These are phyloP conservation scores for Trichoderma erinaceum DNA, from an alignment of 495 filamentous ascomycete species.

Conservation along the genomic window DNA sequence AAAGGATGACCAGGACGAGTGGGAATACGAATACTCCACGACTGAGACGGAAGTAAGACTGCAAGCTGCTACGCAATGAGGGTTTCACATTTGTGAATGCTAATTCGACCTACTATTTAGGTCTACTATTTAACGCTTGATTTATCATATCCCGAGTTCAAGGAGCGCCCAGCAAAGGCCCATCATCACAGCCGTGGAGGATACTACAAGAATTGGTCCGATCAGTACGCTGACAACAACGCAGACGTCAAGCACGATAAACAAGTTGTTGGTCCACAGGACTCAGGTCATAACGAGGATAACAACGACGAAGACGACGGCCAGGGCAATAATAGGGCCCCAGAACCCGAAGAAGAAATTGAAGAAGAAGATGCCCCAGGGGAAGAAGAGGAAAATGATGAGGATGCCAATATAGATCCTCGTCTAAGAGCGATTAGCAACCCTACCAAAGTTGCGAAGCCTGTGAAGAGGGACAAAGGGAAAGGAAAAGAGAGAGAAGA, in stretches of 20 bases:
- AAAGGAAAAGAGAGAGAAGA: slow-evolving; percentile 14
- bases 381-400: slow-evolving; percentile 14
- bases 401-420: slow-evolving; percentile 19
- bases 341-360: slow-evolving; percentile 21
- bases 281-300: slow-evolving; percentile 16
- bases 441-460: neutral
- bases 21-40: slow-evolving; percentile 54
- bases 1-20: slow-evolving; percentile 42
- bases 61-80: neutral
- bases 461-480: neutral
- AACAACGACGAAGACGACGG: slow-evolving; percentile 26
- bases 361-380: slow-evolving; percentile 9
- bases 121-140: slow-evolving; percentile 53
- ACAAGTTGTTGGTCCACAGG: slow-evolving; percentile 19
- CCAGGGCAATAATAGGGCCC: slow-evolving; percentile 25
- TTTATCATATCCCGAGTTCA: slow-evolving; percentile 45
- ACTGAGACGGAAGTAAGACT: slow-evolving; percentile 46
- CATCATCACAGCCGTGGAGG: slow-evolving; percentile 27
- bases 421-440: slow-evolving; percentile 20
- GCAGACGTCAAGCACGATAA: slow-evolving; percentile 20
- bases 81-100: neutral
- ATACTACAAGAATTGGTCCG: slow-evolving; percentile 33
- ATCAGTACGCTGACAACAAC: slow-evolving; percentile 21
- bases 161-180: slow-evolving; percentile 29
- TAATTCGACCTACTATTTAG: slow-evolving; percentile 24